These are phyloP conservation scores for Fusarium bulbicola DNA, from an alignment of 2,329 filamentous ascomycete species.

Conservation along the genomic window DNA sequence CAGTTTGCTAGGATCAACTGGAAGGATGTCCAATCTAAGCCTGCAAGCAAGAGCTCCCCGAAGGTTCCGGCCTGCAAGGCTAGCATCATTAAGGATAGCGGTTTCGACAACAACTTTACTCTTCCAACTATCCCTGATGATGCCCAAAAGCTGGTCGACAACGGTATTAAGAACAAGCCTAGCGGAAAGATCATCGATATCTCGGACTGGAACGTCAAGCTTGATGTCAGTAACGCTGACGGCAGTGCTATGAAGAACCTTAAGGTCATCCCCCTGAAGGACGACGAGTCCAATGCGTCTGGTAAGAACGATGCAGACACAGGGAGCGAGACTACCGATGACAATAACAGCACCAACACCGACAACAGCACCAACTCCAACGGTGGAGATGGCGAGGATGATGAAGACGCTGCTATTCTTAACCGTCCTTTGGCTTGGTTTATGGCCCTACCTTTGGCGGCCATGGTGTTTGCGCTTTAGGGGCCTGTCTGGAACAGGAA, in stretches of 20 bases:
- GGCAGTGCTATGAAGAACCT: constrained; percentile 56
- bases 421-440: constrained; percentile 46
- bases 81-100: constrained; percentile 71
- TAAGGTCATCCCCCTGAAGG: constrained; percentile 57
- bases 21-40: constrained; percentile 69
- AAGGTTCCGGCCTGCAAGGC: constrained; percentile 70
- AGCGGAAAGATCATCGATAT: constrained; percentile 75
- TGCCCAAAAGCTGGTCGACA: constrained; percentile 76
- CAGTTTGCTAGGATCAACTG: constrained; percentile 83
- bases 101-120: constrained; percentile 82
- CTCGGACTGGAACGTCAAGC: constrained; percentile 66
- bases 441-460: constrained; percentile 46
- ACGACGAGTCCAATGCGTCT: constrained; percentile 56
- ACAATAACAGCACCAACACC: constrained; percentile 34
- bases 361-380: constrained; percentile 29
- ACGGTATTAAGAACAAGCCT: constrained; percentile 74
- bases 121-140: constrained; percentile 75
- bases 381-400: constrained; percentile 40
- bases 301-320: constrained; percentile 54
- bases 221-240: constrained; percentile 52
- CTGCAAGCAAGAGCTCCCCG: constrained; percentile 61
- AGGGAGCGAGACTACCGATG: constrained; percentile 39
- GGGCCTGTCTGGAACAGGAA: background rate
- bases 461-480: constrained; percentile 48
- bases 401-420: constrained; percentile 43